A percentile compares a stretch with the other conserved stretches of the same genome.
Evolutionary conservation across 2,329 filamentous ascomycete species (phyloP).

Genomic region (Cladosporium velox): DNA sequence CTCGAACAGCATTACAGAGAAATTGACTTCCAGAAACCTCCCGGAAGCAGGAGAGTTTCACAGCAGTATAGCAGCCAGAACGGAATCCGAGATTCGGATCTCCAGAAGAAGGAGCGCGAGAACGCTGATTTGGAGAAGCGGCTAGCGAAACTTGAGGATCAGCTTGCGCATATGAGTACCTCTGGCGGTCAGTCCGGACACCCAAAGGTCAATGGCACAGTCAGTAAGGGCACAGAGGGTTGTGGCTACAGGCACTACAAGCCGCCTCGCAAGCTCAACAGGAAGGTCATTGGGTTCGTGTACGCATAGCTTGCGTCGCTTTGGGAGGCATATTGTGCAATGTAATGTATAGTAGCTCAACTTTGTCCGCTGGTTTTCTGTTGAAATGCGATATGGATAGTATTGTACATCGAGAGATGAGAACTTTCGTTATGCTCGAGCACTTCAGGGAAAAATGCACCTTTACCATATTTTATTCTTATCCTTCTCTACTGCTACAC

Average conservation of each 20-base stretch:
- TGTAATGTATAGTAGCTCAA: neutral
- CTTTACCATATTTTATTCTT: too few relatives aligned
- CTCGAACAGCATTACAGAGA: constrained; percentile 9
- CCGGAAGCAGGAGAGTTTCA: neutral
- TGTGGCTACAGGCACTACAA: constrained; percentile 16
- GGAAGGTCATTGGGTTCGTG: constrained; percentile 13
- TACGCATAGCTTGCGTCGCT: neutral
- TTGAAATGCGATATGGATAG: neutral
- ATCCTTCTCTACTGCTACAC: neutral
- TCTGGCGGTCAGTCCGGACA: neutral
- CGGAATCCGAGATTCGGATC: neutral
- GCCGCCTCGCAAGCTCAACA: constrained; percentile 16
- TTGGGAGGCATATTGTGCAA: neutral
- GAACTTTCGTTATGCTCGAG: neutral
- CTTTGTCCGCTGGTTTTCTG: neutral
- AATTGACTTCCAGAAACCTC: neutral
- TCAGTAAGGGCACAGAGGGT: neutral
- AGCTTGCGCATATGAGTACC: constrained; percentile 7
- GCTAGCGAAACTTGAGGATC: constrained; percentile 10
- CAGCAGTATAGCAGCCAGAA: neutral
- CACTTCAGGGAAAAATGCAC: neutral
- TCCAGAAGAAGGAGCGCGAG: constrained; percentile 14
- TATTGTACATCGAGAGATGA: neutral
- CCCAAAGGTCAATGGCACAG: constrained; percentile 1
- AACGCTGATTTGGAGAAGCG: constrained; percentile 12